These are phyloP conservation scores for Colletotrichum sp. DNA, from an alignment of 2,329 filamentous ascomycete genomes.

Conservation along the genomic window DNA sequence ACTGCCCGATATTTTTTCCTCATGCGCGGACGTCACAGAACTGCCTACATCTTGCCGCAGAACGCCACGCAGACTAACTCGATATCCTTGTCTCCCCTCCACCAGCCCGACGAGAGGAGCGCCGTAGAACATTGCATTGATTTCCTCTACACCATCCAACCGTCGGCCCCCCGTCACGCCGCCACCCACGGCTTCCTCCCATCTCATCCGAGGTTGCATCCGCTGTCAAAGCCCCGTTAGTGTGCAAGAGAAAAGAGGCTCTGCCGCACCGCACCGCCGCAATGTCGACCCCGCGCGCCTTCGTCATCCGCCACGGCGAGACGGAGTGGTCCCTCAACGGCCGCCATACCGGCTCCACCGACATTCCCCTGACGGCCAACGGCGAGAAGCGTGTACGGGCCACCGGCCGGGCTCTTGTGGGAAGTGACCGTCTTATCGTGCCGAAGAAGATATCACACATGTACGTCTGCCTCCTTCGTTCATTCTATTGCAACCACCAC, in stretches of 20 bases:
- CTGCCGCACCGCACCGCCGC: neutral
- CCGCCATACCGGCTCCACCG: slow-evolving; percentile 82
- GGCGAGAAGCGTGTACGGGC: slow-evolving; percentile 78
- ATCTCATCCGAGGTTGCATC: neutral
- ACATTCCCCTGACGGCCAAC: slow-evolving; percentile 82
- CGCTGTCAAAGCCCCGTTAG: neutral
- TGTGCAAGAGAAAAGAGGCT: neutral
- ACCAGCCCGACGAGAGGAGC: neutral
- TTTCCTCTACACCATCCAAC: neutral
- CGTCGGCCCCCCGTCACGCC: neutral
- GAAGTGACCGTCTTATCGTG: slow-evolving; percentile 83
- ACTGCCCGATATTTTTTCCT: neutral
- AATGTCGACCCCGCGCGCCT: slow-evolving; percentile 68
- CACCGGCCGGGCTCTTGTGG: slow-evolving; percentile 84
- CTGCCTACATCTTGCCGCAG: neutral
- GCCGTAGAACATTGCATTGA: slow-evolving; percentile 1
- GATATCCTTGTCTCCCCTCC: neutral
- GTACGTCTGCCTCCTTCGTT: slow-evolving; percentile 49
- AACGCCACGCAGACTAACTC: neutral
- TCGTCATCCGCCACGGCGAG: slow-evolving; percentile 88
- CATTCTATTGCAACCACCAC: neutral
- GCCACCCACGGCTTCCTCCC: neutral
- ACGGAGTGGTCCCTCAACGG: slow-evolving; percentile 94
- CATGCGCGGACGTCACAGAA: neutral
- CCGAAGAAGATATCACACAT: slow-evolving; percentile 83